Evolutionary conservation across 768 basidiomycete species (phyloP).

Genomic region (Astraeus odoratus): DNA sequence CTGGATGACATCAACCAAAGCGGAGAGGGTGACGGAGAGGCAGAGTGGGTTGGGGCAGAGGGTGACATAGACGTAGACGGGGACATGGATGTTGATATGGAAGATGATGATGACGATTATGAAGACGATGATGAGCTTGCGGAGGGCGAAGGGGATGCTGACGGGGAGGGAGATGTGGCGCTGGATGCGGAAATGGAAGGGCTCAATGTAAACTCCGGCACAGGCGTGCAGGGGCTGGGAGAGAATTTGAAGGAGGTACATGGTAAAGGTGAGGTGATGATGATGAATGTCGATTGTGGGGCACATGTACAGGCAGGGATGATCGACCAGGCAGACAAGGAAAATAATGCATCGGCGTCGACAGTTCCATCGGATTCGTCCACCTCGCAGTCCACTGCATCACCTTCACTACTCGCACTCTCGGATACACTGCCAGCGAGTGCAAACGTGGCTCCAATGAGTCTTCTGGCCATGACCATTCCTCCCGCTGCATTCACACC

Average conservation of each 20-base stretch:
- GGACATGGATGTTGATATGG: conserved; percentile 4
- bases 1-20: conserved; percentile 17
- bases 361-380: no score
- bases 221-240: background rate
- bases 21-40: conserved; percentile 13
- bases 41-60: conserved; percentile 21
- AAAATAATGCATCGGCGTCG: background rate
- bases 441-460: conserved; percentile 4
- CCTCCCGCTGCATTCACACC: conserved; percentile 6
- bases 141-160: conserved; percentile 12
- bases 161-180: conserved; percentile 10
- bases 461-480: background rate
- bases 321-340: background rate
- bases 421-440: conserved; percentile 1
- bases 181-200: conserved; percentile 6
- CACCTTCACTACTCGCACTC: background rate
- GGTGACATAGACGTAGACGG: conserved; percentile 26
- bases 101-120: conserved; percentile 27
- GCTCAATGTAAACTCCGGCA: background rate
- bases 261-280: background rate
- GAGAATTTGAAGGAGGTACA: background rate
- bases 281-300: background rate
- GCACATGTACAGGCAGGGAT: background rate
- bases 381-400: background rate
- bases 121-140: conserved; percentile 15